Evolutionary conservation across 345 rosid genomes (phyloP), one percentile per base, ranked within the genome.

Genomic region (Eucalyptus globulus): DNA sequence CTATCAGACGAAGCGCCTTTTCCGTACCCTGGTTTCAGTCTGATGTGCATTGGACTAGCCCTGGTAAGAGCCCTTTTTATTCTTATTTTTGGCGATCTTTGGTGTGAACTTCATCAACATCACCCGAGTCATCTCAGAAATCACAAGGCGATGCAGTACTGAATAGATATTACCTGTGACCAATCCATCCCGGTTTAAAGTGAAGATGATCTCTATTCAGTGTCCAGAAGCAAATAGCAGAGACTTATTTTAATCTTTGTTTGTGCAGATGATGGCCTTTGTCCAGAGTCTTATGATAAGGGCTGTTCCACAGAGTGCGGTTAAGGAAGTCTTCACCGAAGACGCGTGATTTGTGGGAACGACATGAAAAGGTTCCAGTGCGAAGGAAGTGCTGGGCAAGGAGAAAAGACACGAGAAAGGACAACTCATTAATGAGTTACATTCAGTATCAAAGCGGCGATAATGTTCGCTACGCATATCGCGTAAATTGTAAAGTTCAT

Each of bases 11-110:
- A 87, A 43, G 96, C 99, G 31, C 99, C 99, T 11, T 95, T 97
- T 91, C 51, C 94, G 88, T 97, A 93, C 94, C 99, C 98, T 49
- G 98, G 99, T 44, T 97, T 97, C 93, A 95, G 98, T 89, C 85
- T 97, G 47, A 58, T 95, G 87, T 95, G 99, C 92, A 91, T 95
- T 49, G 94, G 95, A 50, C 72, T 96, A 44, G 93, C 94, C 14
- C 65, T 90, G 94, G 99, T 97, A 94, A 37, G 91, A 69, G 21
- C 86, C 37, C 49, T 22, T 44, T 4, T 8, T 40, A 40, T 40
- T 44, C 27, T 76, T 76, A 37, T 76, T 11, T 37, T 37, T 37
- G 27, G 45, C 87, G 2, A 86, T 27, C 60, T 29, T 14, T 49
- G 24, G 9, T n/a, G 54, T 19, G 26, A 76, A 76, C 21, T 37